Conservation (phyloP, 768 basidiomycete species). For the Cyclocybe cylindracea region DNA sequence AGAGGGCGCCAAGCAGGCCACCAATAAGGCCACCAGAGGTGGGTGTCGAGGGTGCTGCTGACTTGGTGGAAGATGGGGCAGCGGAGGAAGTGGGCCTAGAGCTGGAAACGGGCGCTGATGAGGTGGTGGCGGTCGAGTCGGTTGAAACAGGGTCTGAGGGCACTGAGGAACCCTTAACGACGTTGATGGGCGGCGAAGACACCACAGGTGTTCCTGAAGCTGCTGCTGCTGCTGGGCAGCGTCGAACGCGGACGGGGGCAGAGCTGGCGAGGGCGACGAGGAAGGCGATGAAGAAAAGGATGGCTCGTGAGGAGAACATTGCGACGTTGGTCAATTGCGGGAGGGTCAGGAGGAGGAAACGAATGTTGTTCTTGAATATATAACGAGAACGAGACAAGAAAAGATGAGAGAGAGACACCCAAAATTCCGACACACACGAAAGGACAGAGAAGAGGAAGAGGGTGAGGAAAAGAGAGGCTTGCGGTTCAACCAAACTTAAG, state of each 20-base stretch:
- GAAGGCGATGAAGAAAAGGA: slow-evolving; percentile 25
- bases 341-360: slow-evolving; percentile 9
- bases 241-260: slow-evolving; percentile 16
- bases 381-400: slow-evolving; percentile 8
- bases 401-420: slow-evolving; percentile 3
- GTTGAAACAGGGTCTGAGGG: not conserved
- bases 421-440: not conserved
- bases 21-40: slow-evolving; percentile 9
- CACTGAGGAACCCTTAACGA: slow-evolving; percentile 4
- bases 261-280: slow-evolving; percentile 17
- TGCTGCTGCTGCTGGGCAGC: slow-evolving; percentile 6
- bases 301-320: slow-evolving; percentile 26
- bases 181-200: not conserved
- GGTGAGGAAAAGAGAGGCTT: not conserved
- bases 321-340: slow-evolving; percentile 9
- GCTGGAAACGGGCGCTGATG: slow-evolving; percentile 8
- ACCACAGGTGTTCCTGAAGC: not conserved
- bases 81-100: slow-evolving; percentile 11
- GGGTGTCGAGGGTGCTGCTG: slow-evolving; percentile 6
- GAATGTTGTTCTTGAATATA: slow-evolving; percentile 1
- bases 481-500: not conserved
- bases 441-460: slow-evolving; percentile 3
- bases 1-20: slow-evolving; percentile 32
- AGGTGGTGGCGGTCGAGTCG: not conserved
- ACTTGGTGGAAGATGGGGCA: not conserved